Percentiles rank a stretch among this genome's conserved stretches.
Conservation (phyloP, 2,329 filamentous ascomycete genomes). For the Pseudocercospora ulei region DNA sequence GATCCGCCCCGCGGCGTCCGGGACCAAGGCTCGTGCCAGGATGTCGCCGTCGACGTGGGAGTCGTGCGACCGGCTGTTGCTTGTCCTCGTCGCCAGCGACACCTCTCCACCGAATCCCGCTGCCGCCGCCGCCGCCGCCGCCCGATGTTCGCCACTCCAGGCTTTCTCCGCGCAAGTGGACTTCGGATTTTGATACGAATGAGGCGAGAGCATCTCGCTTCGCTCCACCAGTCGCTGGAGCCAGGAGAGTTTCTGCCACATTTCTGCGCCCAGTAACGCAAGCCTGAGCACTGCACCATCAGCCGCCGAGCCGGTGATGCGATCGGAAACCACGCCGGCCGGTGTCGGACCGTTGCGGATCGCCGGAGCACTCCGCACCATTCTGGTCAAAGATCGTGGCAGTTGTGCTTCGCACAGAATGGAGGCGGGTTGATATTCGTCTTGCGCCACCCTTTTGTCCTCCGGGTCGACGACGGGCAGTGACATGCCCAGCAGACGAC, state of each 20-base stretch:
- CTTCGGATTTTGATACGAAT: slow-evolving; percentile 16
- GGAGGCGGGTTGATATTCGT: slow-evolving; percentile 4
- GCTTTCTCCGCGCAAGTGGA: slow-evolving; percentile 17
- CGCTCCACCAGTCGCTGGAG: slow-evolving; percentile 54
- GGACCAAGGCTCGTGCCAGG: slow-evolving; percentile 31
- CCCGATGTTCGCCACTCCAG: slow-evolving; percentile 16
- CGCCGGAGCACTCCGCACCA: slow-evolving; percentile 42
- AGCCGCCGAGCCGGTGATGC: slow-evolving; percentile 44
- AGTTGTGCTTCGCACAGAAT: slow-evolving; percentile 37
- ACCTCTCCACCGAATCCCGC: slow-evolving; percentile 29
- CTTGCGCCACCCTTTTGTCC: slow-evolving; percentile 2
- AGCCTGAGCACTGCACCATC: slow-evolving; percentile 51
- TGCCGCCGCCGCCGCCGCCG: slow-evolving; percentile 26
- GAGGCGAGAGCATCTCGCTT: slow-evolving; percentile 30
- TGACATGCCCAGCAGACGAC: slow-evolving; percentile 27
- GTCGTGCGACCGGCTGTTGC: slow-evolving; percentile 18
- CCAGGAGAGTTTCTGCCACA: slow-evolving; percentile 61
- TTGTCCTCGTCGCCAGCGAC: slow-evolving; percentile 25
- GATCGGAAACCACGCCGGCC: slow-evolving; percentile 38
- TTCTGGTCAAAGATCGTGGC: slow-evolving; percentile 37
- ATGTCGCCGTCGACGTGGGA: slow-evolving; percentile 40
- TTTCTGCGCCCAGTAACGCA: slow-evolving; percentile 51
- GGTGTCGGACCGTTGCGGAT: slow-evolving; percentile 33
- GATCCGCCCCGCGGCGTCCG: slow-evolving; percentile 25
- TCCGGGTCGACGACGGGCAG: slow-evolving; percentile 9